Evolutionary conservation across 2,329 filamentous ascomycete species (phyloP), one percentile per base, ranked within the genome.

Genomic region (Sporothrix mexicana): DNA sequence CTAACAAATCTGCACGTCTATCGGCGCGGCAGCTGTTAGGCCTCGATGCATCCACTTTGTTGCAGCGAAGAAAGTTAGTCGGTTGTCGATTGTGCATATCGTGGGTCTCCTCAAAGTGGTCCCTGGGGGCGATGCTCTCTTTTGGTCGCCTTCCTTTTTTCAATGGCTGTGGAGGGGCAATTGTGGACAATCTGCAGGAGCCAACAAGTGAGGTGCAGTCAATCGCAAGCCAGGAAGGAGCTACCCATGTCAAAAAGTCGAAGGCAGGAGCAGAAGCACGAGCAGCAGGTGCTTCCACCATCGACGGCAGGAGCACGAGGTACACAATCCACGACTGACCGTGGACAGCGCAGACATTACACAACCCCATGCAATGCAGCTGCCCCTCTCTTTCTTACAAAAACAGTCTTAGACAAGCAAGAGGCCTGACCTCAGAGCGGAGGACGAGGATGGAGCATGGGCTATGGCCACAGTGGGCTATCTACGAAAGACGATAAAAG

Each of bases 301-400:
- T 20, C 20, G 13, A 55, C 51, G 51, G 51, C 51, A 55, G 23
- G 51, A 62, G 36, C 43, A n/a, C 43, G 41, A 51, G 41, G 45
- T 23, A 15, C 61, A 43, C 20, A 36, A 36, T 36, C 30, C 30
- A 36, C 30, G 30, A 36, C 30, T 36, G 2, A 64, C 61, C 2
- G 47, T 8, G 64, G 41, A n/a, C 51, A 36, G 20, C 36, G 43
- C 47, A 72, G 49, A 68, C 49, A 72, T 59, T 61, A 68, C 62
- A 72, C 61, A 72, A 59, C 49, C 61, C 61, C 20, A 66, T 64
- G 61, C 61, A 66, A 47, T 61, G 51, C 70, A 25, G 69, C 59
- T 45, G 49, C 61, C 62, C 70, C 70, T 72, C 62, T 30, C 59
- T 23, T 41, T 36, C 30, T 36, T 2, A 36, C 30, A 36, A 36